A percentile compares a stretch with the other conserved stretches of the same genome.
Evolutionary conservation across 306 rosid species (phyloP).

Genomic region (Castanea mollissima): DNA sequence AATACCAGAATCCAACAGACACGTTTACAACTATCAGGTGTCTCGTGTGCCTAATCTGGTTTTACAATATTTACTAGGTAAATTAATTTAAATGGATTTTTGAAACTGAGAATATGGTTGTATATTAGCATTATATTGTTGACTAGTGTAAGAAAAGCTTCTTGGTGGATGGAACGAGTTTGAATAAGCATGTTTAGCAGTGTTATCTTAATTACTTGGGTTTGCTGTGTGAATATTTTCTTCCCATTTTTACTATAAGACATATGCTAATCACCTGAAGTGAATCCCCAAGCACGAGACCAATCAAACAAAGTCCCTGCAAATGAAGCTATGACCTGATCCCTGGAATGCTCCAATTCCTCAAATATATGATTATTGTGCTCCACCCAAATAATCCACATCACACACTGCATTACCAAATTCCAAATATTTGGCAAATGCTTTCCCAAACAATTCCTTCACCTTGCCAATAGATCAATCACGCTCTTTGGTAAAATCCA

Average conservation of each 20-base stretch:
- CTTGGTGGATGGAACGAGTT: neutral
- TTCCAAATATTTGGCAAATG: no score
- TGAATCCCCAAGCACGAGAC: no score
- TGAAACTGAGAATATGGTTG: neutral
- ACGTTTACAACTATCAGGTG: neutral
- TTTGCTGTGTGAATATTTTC: neutral
- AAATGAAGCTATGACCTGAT: no score
- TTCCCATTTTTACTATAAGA: neutral
- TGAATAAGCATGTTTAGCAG: neutral
- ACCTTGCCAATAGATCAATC: no score
- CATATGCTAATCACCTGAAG: neutral
- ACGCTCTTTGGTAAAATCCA: no score
- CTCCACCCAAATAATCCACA: no score
- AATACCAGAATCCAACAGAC: neutral
- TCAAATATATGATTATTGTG: no score
- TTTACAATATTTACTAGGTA: neutral
- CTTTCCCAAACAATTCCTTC: no score
- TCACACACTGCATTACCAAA: no score
- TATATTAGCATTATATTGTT: neutral
- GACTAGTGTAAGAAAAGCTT: neutral
- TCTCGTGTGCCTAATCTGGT: neutral
- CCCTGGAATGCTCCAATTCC: no score
- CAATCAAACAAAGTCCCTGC: no score
- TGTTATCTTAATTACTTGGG: neutral
- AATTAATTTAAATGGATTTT: neutral